Evolutionary conservation across 2,329 filamentous ascomycete genomes (phyloP), one percentile per base, ranked within the genome.

Genomic region (Corinectria fuckeliana): DNA sequence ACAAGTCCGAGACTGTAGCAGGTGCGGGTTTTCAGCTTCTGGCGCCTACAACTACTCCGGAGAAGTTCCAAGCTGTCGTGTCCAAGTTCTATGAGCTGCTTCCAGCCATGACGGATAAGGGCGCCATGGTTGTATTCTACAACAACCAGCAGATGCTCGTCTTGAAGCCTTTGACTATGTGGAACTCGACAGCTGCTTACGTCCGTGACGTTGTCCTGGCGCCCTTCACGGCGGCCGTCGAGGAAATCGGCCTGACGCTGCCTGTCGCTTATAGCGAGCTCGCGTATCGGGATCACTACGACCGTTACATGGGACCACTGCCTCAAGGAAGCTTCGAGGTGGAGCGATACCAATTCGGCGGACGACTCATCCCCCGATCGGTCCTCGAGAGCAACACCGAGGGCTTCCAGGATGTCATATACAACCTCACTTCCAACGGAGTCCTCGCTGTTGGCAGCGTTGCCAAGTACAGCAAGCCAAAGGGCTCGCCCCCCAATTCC

Each of bases 71-170:
- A 2, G 72, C 75, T 11, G 86, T 82, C 64, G 38, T 70, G 66
- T 18, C 68, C 23, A 62, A 70, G 49, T 75, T 86, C 0, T 39
- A 39, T 10, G 18, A 39, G 18, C 11, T 39, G 11, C 36, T 39
- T 21, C 78, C 82, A 1, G 71, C 69, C 3, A 78, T 85, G 57
- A 76, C 82, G 14, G 82, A 84, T 60, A 73, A 78, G 2, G 85
- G 84, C 9, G 76, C 77, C 18, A 82, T 80, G 75, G 71, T 76
- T 25, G 73, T 81, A n/a, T 85, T 81, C 71, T 78, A 76, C 61
- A 38, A 61, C 13, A 68, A 61, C 3, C 18, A 16, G 3, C 53
- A 61, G 26, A 50, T 71, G 58, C 81, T 85, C 61, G 50, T 66
- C 5, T 75, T 85, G 32, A 71, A 74, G 3, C 76, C 78, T 3